Evolutionary conservation across 331 rosid species (phyloP), one percentile per base, ranked within the genome.

Genomic region (Erythrophleum ivorense): DNA sequence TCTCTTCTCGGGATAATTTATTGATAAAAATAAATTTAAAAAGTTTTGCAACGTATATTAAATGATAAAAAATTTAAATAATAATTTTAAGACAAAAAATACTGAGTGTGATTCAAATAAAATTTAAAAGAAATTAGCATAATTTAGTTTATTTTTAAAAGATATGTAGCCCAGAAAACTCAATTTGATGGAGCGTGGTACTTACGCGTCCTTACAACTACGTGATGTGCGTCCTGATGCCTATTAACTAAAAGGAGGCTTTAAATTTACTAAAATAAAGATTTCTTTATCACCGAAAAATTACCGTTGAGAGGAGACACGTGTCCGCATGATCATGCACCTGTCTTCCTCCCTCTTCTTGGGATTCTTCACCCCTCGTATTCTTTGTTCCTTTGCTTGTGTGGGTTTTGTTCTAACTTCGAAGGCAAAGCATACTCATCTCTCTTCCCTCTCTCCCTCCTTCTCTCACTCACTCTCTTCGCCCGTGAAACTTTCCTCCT

Each of bases 301-400:
- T 78, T 46, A 85, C 90, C 90, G 92, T 89, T 89, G 65, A 10
- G 38, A 59, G 8, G 0, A 49, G 41, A 88, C 87, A 88, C 96
- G 91, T 91, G 93, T 80, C 88, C 6, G 2, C 9, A 13, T 29
- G 24, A 24, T 68, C 7, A 53, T 66, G 89, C 91, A 89, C 80
- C 88, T 85, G 88, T 87, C 88, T 13, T 41, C 81, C 78, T 67
- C 88, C 69, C 83, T 40, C 80, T 29, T 71, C 89, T 63, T 83
- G 71, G 89, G 87, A 88, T 89, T 76, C 90, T 81, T 73, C 62
- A 14, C n/a, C 60, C 6, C 9, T 46, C 16, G 41, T 60, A 62
- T 77, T 81, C 83, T 52, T 87, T 87, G 89, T 85, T 81, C 79
- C 84, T 43, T 68, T 65, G 43, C 83, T 38, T 33, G 12, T 59